Base-by-base conservation (phyloP, 768 basidiomycete species). In the Boletales sp. region DNA sequence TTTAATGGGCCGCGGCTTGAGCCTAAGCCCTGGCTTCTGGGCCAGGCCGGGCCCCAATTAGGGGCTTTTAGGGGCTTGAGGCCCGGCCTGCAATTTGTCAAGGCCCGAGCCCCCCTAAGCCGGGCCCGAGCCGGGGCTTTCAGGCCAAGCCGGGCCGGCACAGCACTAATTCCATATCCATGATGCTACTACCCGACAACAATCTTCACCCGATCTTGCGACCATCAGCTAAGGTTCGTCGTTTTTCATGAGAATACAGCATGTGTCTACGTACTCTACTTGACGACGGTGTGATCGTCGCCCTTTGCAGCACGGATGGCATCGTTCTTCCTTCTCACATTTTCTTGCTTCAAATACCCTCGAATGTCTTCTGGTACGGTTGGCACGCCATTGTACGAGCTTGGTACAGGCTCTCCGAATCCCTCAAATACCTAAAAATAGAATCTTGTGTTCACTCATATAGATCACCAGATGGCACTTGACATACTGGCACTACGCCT, bases 231-330 rank as follows among this genome's bases (percentile, higher is more conserved):
- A 27, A 27, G 24, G 24, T 21, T 21, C 21, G 4, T 27, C 24
- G 24, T 27, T 27, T 27, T 27, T 27, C 24, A 27, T 27, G 24
- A 7, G 24, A 7, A 27, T 7, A 27, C 5, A 27, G 24, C 24
- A 27, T 34, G 32, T 34, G 34, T 2, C 34, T 34, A 34, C 34
- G 15, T 13, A 14, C 34, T 34, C 12, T 43, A 47, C 30, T 47
- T 37, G 35, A 45, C 45, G 15, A 42, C 10, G 17, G n/a, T 9
- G 7, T 47, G 27, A 80, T 54, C 78, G 76, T 55, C 64, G 76
- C 35, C 52, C 30, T 52, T 63, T 7, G 61, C 59, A 5, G 50
- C 62, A 30, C 37, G 48, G 42, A 52, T 48, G 13, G 62, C 62
- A 15, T 54, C 42, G n/a, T 54, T 63, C 54, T 64, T 63, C 40